These are phyloP conservation scores for Eleusine coracana DNA, from an alignment of 176 grass and related monocot genomes.

Conservation along the genomic window DNA sequence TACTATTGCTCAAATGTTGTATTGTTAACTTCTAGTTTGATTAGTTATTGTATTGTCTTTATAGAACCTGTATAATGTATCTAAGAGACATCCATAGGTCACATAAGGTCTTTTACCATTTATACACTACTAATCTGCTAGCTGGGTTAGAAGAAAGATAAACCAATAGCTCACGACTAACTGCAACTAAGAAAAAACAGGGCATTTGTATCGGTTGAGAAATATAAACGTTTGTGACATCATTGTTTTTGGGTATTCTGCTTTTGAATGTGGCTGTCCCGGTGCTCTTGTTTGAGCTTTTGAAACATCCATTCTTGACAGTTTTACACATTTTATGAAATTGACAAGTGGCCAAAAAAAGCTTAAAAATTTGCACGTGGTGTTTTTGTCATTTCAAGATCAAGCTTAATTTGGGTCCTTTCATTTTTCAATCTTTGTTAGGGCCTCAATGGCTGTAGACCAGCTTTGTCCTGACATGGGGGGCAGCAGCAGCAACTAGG, in stretches of 20 bases:
- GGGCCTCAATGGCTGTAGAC: neutral
- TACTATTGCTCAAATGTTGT: neutral
- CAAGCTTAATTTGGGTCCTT: neutral
- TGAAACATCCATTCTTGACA: neutral
- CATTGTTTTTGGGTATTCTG: neutral
- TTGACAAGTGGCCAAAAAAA: neutral
- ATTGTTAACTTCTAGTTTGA: neutral
- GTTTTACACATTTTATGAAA: constrained; percentile 10
- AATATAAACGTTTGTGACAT: neutral
- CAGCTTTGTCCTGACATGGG: neutral
- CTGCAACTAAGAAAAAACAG: neutral
- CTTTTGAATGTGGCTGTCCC: neutral
- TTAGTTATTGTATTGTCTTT: neutral
- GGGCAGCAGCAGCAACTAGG: no score
- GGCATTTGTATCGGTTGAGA: neutral
- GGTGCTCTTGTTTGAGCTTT: neutral
- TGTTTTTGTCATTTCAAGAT: neutral
- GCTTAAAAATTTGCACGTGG: neutral
- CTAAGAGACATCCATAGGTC: neutral
- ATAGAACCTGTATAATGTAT: neutral
- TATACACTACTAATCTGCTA: neutral
- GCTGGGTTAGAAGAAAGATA: neutral
- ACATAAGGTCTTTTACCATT: neutral
- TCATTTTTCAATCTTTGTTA: neutral
- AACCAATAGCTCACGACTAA: neutral